A percentile compares a stretch with the other conserved stretches of the same genome.
These are phyloP conservation scores for Russula dissimulans DNA, from an alignment of 768 basidiomycete species.

Conservation along the genomic window DNA sequence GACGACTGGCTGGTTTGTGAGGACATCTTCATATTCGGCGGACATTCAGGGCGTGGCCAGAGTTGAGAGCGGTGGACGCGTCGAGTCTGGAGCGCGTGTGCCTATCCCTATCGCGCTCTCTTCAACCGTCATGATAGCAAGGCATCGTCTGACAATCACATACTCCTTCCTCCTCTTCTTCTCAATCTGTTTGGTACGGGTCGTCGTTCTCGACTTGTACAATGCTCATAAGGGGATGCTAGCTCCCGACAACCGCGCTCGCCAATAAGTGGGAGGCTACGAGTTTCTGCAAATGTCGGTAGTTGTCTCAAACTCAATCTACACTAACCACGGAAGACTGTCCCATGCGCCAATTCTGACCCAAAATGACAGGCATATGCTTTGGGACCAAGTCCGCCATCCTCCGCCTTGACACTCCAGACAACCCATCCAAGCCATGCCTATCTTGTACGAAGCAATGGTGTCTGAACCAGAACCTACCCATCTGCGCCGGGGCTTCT, in stretches of 20 bases:
- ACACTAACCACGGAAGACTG: neutral
- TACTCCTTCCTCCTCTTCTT: neutral
- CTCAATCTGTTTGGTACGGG: too few species aligned
- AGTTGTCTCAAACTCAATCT: neutral
- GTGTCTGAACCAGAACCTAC: constrained; percentile 87
- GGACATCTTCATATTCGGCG: constrained; percentile 83
- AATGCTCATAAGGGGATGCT: neutral
- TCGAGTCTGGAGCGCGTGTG: too few species aligned
- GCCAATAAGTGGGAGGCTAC: constrained; percentile 80
- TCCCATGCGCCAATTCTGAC: neutral
- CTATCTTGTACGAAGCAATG: constrained; percentile 91
- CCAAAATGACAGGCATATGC: constrained; percentile 62
- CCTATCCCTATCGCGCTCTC: too few species aligned
- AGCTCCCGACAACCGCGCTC: constrained; percentile 36
- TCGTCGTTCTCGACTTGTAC: constrained; percentile 1
- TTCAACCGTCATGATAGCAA: neutral
- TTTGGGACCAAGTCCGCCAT: constrained; percentile 84
- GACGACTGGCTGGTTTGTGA: constrained; percentile 97
- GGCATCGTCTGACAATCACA: neutral
- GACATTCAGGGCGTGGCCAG: constrained; percentile 42
- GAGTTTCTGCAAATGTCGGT: constrained; percentile 81
- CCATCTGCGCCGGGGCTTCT: constrained; percentile 71
- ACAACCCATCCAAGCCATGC: constrained; percentile 84
- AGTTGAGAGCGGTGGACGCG: neutral
- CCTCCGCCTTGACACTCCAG: constrained; percentile 66